Evolutionary conservation across 805 yeast genomes (phyloP), one percentile per base, ranked within the genome.

Genomic region (Ogataea chonburiensis): DNA sequence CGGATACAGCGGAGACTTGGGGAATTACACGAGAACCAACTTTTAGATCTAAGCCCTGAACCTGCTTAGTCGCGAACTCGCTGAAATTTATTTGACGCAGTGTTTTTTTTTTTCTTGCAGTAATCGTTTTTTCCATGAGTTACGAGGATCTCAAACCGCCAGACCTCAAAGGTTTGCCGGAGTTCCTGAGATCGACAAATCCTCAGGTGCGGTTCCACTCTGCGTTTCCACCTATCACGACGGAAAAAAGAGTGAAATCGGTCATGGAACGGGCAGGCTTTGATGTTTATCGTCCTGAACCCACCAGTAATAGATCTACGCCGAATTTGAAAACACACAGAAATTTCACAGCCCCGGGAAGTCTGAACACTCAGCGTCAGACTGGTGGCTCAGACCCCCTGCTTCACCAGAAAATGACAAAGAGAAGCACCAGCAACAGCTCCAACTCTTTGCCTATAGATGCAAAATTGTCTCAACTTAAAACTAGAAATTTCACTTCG

Each of bases 201-300:
- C 55, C 70, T 4, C 56, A 60, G 18, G 59, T 62, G n/a, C 47
- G 55, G 24, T 61, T 64, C 31, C 60, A 75, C 46, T 71, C 77
- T 8, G 75, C 81, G 4, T 85, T 84, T 47, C 94, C 94, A 2
- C 82, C 86, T 0, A 60, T 85, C 42, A 78, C 77, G 37, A 75
- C 82, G 0, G 73, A 73, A 23, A 77, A 71, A 31, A 63, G 77
- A 18, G 81, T 79, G 49, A 70, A 70, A 47, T 80, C 88, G 2
- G 93, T 83, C 2, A 77, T 82, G 58, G 93, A 85, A 55, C 63
- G 93, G 47, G 93, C 93, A 0, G 95, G 95, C 0, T 85, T 85
- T 50, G 93, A 84, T 16, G 75, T 73, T 8, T 67, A 66, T 41
- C 68, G 55, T 34, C 63, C 63, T 2, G 51, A 45, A 18, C 34